A percentile compares a stretch with the other conserved stretches of the same genome.
Evolutionary conservation across 177 flowering plant species (phyloP).

Genomic region (Vitis hybrid): DNA sequence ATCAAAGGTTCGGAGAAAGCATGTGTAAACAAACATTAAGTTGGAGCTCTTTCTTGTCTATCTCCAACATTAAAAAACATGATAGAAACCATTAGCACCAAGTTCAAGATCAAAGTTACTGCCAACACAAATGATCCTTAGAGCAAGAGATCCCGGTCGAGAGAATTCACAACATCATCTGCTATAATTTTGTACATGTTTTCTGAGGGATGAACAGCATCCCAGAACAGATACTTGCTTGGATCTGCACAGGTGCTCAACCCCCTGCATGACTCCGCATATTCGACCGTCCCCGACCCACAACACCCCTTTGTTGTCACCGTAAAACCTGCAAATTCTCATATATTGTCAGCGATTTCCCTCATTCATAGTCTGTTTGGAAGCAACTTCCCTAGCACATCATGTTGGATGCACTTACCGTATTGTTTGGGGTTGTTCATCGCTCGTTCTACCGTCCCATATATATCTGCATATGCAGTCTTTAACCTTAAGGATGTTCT

Average conservation of each 20-base stretch:
- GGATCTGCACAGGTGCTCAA: constrained; percentile 49
- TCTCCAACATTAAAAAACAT: no score
- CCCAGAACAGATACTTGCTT: constrained; percentile 61
- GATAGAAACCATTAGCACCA: no score
- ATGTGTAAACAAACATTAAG: no score
- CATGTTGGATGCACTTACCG: constrained; percentile 34
- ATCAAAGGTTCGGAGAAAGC: no score
- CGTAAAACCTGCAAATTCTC: constrained; percentile 38
- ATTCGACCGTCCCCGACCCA: constrained; percentile 68
- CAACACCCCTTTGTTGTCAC: constrained; percentile 71
- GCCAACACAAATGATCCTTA: neutral
- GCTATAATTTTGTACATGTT: constrained; percentile 57
- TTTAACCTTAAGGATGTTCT: constrained; percentile 22
- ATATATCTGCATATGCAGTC: constrained; percentile 40
- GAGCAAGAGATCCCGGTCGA: constrained; percentile 10
- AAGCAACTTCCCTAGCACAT: no score
- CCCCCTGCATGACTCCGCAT: constrained; percentile 47
- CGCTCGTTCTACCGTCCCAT: constrained; percentile 30
- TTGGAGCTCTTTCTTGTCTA: no score
- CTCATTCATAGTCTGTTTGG: neutral
- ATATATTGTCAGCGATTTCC: neutral
- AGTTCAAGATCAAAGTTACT: no score
- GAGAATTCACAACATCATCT: constrained; percentile 28
- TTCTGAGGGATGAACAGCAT: constrained; percentile 76
- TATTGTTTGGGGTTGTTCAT: constrained; percentile 45